A percentile compares a stretch with the other conserved stretches of the same genome.
These are phyloP conservation scores for Xylaria scruposa DNA, from an alignment of 495 filamentous ascomycete genomes.

Conservation along the genomic window DNA sequence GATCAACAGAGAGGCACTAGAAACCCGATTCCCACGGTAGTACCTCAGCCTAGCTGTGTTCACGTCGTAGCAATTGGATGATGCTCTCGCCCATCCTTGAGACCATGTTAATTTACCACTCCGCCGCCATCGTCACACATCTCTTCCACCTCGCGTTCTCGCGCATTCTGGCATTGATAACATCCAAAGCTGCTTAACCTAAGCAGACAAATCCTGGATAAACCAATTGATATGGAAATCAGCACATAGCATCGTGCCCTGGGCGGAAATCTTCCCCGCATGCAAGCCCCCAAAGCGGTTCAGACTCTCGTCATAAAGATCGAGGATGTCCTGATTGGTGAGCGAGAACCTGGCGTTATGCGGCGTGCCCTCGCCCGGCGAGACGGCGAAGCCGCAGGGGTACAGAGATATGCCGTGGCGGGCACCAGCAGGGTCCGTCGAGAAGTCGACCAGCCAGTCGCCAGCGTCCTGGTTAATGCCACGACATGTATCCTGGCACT, in stretches of 20 bases:
- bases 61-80: not conserved
- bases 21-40: not conserved
- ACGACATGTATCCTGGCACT: constrained; percentile 33
- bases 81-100: not conserved
- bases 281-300: constrained; percentile 28
- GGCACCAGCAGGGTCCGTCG: constrained; percentile 25
- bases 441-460: constrained; percentile 38
- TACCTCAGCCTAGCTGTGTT: not conserved
- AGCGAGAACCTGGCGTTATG: constrained; percentile 24
- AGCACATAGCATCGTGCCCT: constrained; percentile 35
- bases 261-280: constrained; percentile 28
- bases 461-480: constrained; percentile 29
- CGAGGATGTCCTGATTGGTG: constrained; percentile 37
- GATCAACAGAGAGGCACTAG: not conserved
- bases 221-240: constrained; percentile 32
- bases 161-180: not conserved
- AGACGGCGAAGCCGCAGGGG: constrained; percentile 30
- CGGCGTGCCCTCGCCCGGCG: constrained; percentile 23
- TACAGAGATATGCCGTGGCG: constrained; percentile 20
- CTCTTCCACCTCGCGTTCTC: constrained; percentile 1
- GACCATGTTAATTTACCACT: not conserved
- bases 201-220: constrained; percentile 41
- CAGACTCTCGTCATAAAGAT: constrained; percentile 28
- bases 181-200: constrained; percentile 34
- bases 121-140: not conserved